Base-by-base conservation (phyloP, 116 monocot genomes). In the Phalaenopsis hybrid region DNA sequence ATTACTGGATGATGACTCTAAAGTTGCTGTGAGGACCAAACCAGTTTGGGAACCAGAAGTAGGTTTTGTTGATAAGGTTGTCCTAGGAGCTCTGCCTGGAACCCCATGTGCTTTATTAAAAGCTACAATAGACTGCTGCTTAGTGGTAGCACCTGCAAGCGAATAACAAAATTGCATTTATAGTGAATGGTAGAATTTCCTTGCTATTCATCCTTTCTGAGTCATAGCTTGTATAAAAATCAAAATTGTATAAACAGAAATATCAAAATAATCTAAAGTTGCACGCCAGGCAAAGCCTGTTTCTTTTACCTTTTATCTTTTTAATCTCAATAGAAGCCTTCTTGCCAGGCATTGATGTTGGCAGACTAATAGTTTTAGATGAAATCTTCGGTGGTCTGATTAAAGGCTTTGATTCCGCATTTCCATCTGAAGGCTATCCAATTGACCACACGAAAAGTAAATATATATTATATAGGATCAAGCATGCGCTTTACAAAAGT, bases 301-400 rank as follows among this genome's bases (percentile, higher is more conserved):
- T 31, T 79, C 57, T 84, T 8, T 85, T 84, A 68, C 37, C 77
- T 81, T 83, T 86, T 69, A 58, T 85, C 10, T 82, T 81, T 48
- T 69, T 61, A 44, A 70, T 88, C 52, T 79, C 79, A 48, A 81
- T 79, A 28, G 74, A 82, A 44, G 65, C 13, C 78, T 78, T 85
- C 72, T 86, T 88, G 49, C 45, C 81, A 73, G 88, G 87, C 4
- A 81, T 78, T 50, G 75, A 48, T 44, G 84, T 70, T 52, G 84
- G 44, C 51, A 76, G 78, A 48, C 76, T n/a, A 31, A 41, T 37
- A 37, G 72, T 72, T 72, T 31, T 83, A n/a, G 89, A 77, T 48
- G 85, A 57, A 82, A 79, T 59, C 37, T 49, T 85, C 28, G 90
- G 85, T 52, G 89, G 84, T 76, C 84, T 94, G 78, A 82, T 74